Percentiles rank a stretch among this genome's conserved stretches.
These are phyloP conservation scores for Saksenaea vasiformis DNA, from an alignment of 371 early-diverging fungal genomes.

Conservation along the genomic window DNA sequence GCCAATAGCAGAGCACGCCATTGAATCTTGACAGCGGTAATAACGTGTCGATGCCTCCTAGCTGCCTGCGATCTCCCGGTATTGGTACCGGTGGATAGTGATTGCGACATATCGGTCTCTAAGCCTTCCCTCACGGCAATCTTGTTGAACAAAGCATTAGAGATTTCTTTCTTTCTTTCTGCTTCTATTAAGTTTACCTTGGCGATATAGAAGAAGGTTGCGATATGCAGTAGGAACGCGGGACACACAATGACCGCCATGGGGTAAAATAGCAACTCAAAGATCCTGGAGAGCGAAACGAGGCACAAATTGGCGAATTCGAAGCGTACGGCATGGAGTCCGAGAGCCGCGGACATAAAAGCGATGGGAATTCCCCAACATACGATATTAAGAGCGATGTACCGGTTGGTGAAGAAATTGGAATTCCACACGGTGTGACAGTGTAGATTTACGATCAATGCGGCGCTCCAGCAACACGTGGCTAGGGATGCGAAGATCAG, in stretches of 20 bases:
- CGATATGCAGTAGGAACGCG: conserved; percentile 56
- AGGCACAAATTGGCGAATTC: conserved; percentile 66
- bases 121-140: conserved; percentile 48
- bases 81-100: conserved; percentile 29
- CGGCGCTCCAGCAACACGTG: conserved; percentile 62
- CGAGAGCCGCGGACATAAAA: conserved; percentile 51
- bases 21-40: conserved; percentile 65
- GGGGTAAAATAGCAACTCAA: conserved; percentile 61
- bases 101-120: conserved; percentile 57
- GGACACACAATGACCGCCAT: conserved; percentile 63
- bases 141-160: not conserved
- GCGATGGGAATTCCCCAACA: conserved; percentile 65
- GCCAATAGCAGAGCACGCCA: conserved; percentile 71
- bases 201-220: conserved; percentile 67
- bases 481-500: conserved; percentile 60
- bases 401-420: conserved; percentile 57
- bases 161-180: no score
- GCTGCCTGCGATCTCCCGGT: conserved; percentile 41
- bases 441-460: conserved; percentile 66
- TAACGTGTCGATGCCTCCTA: conserved; percentile 55
- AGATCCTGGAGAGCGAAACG: conserved; percentile 49
- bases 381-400: conserved; percentile 48
- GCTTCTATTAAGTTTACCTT: no score
- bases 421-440: conserved; percentile 71
- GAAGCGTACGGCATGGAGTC: conserved; percentile 53